These are phyloP conservation scores for Mycena latifolia DNA, from an alignment of 768 basidiomycete species.

Conservation along the genomic window DNA sequence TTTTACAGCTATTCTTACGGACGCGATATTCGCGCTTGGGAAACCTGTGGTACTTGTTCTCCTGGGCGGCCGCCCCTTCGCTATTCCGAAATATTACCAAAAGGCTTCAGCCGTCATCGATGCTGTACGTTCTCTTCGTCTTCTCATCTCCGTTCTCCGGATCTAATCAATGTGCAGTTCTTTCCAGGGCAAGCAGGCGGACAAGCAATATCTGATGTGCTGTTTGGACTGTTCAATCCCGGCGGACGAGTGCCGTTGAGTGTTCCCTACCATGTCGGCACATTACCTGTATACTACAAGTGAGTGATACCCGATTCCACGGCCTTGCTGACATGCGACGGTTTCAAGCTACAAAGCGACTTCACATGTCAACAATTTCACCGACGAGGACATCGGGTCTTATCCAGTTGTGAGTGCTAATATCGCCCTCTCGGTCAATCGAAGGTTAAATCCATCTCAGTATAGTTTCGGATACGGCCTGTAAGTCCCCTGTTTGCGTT, in stretches of 20 bases:
- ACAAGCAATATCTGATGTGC: conserved; percentile 41
- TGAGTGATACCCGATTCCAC: conserved; percentile 1
- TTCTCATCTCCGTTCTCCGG: not conserved
- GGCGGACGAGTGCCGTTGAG: conserved; percentile 41
- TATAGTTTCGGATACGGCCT: conserved; percentile 43
- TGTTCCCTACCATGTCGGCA: conserved; percentile 38
- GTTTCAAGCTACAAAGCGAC: conserved; percentile 37
- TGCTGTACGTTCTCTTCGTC: conserved; percentile 29
- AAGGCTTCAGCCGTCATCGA: conserved; percentile 39
- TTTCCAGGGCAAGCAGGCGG: conserved; percentile 45
- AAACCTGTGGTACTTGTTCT: conserved; percentile 41
- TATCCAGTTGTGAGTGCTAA: conserved; percentile 35
- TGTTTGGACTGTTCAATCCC: conserved; percentile 42
- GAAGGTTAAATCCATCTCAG: conserved; percentile 10
- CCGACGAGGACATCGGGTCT: conserved; percentile 36
- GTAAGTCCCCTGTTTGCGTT: conserved; percentile 4
- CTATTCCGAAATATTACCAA: conserved; percentile 39
- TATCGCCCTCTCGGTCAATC: not conserved
- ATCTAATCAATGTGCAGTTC: conserved; percentile 28
- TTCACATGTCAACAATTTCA: conserved; percentile 39
- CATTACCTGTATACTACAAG: conserved; percentile 44
- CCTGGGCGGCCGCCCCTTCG: conserved; percentile 42
- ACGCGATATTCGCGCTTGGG: conserved; percentile 39
- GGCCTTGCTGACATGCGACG: not conserved
- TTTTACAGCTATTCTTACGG: conserved; percentile 37